Percentiles rank a stretch among this genome's conserved stretches.
These are phyloP conservation scores for Plenodomus lindquistii DNA, from an alignment of 2,329 filamentous ascomycete genomes.

Conservation along the genomic window DNA sequence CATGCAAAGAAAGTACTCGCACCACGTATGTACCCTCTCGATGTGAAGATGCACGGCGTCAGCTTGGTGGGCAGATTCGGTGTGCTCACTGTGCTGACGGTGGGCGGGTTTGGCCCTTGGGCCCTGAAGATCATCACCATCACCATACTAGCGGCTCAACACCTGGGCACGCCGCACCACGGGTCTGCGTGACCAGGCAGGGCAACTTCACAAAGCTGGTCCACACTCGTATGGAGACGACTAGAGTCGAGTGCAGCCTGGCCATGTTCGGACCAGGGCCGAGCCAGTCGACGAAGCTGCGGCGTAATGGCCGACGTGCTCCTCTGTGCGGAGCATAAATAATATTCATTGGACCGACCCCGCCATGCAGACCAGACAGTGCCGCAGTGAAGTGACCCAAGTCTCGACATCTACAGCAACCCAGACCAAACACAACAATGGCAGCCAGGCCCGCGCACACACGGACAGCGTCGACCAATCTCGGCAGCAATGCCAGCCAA, in stretches of 20 bases:
- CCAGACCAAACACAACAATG: constrained; percentile 28
- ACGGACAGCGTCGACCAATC: constrained; percentile 47
- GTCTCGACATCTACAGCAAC: background rate
- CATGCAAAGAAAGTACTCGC: no score
- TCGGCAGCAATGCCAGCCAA: constrained; percentile 31
- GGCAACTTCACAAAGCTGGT: no score
- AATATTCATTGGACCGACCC: constrained; percentile 19
- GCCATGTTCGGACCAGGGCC: constrained; percentile 5
- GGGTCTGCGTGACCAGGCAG: background rate
- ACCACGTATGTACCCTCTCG: no score
- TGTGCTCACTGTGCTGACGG: background rate
- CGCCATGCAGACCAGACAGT: constrained; percentile 16
- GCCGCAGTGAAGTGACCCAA: background rate
- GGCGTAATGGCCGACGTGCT: constrained; percentile 21
- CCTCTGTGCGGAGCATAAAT: constrained; percentile 20
- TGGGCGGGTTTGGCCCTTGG: background rate
- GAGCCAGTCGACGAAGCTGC: constrained; percentile 4
- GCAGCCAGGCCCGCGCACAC: constrained; percentile 39
- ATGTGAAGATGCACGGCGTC: no score
- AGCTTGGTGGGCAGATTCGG: background rate
- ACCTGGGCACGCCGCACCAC: no score
- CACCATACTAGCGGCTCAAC: background rate
- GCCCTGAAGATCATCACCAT: background rate
- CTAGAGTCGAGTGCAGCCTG: no score
- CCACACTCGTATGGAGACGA: no score